phyloP scores from a whole-genome alignment of 352 stramenopile genomes.

The Globisporangium takayamanum region DNA sequence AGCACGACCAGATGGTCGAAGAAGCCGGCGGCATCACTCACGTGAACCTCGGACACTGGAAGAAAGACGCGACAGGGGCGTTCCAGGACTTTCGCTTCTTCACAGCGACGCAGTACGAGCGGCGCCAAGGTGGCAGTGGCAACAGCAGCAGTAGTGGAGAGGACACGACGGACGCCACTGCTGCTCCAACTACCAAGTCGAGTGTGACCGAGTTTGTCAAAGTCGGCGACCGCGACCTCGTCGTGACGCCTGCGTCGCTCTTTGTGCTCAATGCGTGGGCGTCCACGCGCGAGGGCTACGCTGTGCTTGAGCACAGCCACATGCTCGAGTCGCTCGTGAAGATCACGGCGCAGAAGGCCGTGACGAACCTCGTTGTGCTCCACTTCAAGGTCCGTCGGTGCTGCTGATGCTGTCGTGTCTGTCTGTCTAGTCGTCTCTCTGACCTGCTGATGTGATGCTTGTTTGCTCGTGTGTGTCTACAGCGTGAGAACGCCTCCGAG shows the following conservation, averaged over 20 bases:
- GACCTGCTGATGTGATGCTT: neutral
- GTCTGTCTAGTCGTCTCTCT: neutral
- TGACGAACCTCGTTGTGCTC: constrained; percentile 66
- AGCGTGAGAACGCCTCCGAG: too few relatives aligned
- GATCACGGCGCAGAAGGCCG: constrained; percentile 45
- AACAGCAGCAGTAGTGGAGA: neutral
- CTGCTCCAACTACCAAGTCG: neutral
- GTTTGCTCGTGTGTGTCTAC: neutral
- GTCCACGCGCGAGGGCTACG: constrained; percentile 35
- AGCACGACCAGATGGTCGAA: constrained; percentile 15
- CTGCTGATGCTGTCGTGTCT: neutral
- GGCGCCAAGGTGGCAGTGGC: neutral
- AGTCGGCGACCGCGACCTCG: constrained; percentile 59
- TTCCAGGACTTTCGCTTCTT: constrained; percentile 51
- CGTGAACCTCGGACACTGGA: constrained; percentile 46
- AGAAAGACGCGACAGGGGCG: constrained; percentile 21
- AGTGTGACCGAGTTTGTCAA: constrained; percentile 11
- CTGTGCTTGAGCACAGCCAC: constrained; percentile 54
- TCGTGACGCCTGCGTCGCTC: constrained; percentile 48
- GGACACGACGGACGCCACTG: neutral
- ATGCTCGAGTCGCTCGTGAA: constrained; percentile 44
- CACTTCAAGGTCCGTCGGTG: constrained; percentile 52
- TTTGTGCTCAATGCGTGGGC: constrained; percentile 39
- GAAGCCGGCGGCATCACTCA: constrained; percentile 19
- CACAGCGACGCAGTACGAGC: constrained; percentile 26